Conservation (phyloP, 495 filamentous ascomycete genomes). For the Xanthoparmelia taractica region DNA sequence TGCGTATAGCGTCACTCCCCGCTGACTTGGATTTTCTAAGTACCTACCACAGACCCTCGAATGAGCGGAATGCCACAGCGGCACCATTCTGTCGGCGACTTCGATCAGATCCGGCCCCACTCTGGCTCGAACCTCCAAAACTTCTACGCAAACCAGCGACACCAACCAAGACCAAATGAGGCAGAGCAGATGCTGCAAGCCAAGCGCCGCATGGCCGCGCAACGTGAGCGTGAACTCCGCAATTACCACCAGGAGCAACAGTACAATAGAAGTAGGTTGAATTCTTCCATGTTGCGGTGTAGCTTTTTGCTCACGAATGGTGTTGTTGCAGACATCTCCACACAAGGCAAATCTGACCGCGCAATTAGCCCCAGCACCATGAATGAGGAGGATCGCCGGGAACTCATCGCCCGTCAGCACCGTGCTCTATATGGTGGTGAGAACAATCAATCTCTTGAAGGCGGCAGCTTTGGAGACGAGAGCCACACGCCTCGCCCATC, state of each 20-base stretch:
- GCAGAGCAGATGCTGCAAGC: slow-evolving; percentile 98
- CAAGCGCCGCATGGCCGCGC: slow-evolving; percentile 96
- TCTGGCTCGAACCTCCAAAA: slow-evolving; percentile 77
- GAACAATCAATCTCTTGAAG: slow-evolving; percentile 51
- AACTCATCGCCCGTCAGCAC: slow-evolving; percentile 91
- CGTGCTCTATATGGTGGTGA: slow-evolving; percentile 82
- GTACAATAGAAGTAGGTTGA: slow-evolving; percentile 92
- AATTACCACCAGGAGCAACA: slow-evolving; percentile 99
- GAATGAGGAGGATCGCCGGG: slow-evolving; percentile 93
- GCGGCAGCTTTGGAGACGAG: slow-evolving; percentile 56
- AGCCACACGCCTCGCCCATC: slow-evolving; percentile 48
- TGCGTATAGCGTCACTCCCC: slow-evolving; percentile 30
- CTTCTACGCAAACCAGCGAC: slow-evolving; percentile 90
- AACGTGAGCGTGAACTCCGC: slow-evolving; percentile 96
- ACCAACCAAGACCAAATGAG: slow-evolving; percentile 86
- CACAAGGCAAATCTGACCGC: slow-evolving; percentile 75
- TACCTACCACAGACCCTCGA: slow-evolving; percentile 41
- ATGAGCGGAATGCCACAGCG: slow-evolving; percentile 46
- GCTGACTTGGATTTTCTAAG: slow-evolving; percentile 14
- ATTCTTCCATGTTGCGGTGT: slow-evolving; percentile 29
- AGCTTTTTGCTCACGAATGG: slow-evolving; percentile 33
- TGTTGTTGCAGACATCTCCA: slow-evolving; percentile 73
- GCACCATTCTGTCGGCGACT: slow-evolving; percentile 80
- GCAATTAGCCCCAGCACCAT: slow-evolving; percentile 83
- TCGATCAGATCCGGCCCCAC: slow-evolving; percentile 64